Percentiles rank a stretch among this genome's conserved stretches.
phyloP scores from a whole-genome alignment of 306 rosid genomes.

The cucumber (Cucumis sativus) region DNA sequence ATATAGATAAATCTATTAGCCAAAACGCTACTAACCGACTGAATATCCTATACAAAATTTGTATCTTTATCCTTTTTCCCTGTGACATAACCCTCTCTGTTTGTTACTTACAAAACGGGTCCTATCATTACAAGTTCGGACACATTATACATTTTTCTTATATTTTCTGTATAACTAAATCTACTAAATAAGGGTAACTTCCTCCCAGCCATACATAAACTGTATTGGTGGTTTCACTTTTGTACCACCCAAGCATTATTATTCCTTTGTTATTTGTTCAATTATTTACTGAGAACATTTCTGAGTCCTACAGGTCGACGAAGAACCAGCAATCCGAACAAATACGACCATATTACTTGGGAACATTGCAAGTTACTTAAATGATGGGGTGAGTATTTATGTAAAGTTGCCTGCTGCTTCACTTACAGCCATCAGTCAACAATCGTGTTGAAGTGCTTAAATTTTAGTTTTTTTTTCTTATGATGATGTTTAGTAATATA shows the following conservation, averaged over 20 bases:
- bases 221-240: not conserved
- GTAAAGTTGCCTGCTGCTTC: constrained; percentile 1
- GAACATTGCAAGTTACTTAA: constrained; percentile 81
- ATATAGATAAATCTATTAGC: not conserved
- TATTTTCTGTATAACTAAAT: not conserved
- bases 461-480: constrained; percentile 13
- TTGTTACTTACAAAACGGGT: not conserved
- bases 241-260: not conserved
- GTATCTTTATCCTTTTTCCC: not conserved
- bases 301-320: constrained; percentile 70
- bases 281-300: constrained; percentile 8
- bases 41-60: not conserved
- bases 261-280: not conserved
- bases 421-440: not conserved
- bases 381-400: constrained; percentile 70
- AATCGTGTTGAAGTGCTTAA: constrained; percentile 2
- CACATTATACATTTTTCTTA: not conserved
- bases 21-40: not conserved
- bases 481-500: constrained; percentile 1
- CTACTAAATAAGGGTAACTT: not conserved
- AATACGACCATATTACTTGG: constrained; percentile 94
- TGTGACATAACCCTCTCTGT: not conserved
- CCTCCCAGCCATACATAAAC: not conserved
- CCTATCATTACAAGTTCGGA: not conserved
- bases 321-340: constrained; percentile 93